Base-by-base conservation (phyloP, 2,329 filamentous ascomycete genomes). In the Paracoccidioides lutzii region DNA sequence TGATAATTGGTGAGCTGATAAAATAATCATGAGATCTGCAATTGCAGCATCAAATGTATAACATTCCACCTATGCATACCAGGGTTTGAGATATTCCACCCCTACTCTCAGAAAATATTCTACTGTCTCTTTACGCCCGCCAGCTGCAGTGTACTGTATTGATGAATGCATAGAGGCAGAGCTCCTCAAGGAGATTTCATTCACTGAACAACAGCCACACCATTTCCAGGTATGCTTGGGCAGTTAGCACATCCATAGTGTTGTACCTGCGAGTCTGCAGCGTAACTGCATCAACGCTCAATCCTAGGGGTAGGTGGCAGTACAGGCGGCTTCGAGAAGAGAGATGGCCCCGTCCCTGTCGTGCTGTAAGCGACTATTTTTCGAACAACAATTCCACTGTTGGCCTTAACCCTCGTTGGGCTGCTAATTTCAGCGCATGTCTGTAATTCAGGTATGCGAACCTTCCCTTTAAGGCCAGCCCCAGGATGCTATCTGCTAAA, bases 71-170 rank as follows among this genome's bases (percentile, higher is more conserved):
- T 41, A 28, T 52, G 22, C 41, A 40, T 32, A 43, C 42, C 50
- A 38, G 42, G 1, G 30, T 7, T 52, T n/a, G 28, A 41, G 32
- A 42, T 42, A 40, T 42, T n/a, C 28, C 14, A 35, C 37, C 32
- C 50, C 50, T 12, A n/a, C 38, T 10, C 14, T 32, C 22, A 59
- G 37, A 12, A 59, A 48, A 28, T 55, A 35, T 12, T 57, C 42
- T 7, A 57, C 50, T 3, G 54, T 41, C 12, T 22, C 35, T 30
- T 50, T 33, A 37, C 45, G 30, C 3, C 57, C 43, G 5, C 30
- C 35, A 12, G 43, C 38, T 33, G 37, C 54, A 14, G 55, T 55
- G 32, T 51, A 45, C 10, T 37, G 43, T 12, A 58, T 15, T 8
- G 54, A 43, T 41, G 51, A 44, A 14, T 28, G 43, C 22, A 42